A percentile compares a stretch with the other conserved stretches of the same genome.
phyloP scores from a whole-genome alignment of 805 yeast species.

The Grigorovia humatica region DNA sequence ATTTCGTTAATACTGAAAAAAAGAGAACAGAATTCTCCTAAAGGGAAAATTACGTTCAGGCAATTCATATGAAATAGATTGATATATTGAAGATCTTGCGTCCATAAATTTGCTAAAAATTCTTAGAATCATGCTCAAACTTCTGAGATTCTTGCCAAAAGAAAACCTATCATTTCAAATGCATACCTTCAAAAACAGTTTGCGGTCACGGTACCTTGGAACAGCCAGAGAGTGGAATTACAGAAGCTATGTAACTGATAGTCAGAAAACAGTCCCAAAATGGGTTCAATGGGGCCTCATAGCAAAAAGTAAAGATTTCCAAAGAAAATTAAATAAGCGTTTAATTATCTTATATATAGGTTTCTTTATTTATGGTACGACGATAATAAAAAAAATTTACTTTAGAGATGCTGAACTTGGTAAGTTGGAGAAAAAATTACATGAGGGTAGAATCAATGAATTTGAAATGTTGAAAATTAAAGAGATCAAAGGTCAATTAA shows the following conservation, averaged over 20 bases:
- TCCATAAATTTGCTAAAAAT: too few relatives aligned
- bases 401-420: constrained; percentile 53
- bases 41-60: too few relatives aligned
- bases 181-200: too few relatives aligned
- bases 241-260: too few relatives aligned
- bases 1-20: not conserved
- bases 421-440: constrained; percentile 32
- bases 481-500: constrained; percentile 46
- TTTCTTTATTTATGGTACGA: constrained; percentile 48
- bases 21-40: too few relatives aligned
- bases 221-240: too few relatives aligned
- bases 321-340: constrained; percentile 51
- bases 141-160: too few relatives aligned
- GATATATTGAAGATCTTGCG: too few relatives aligned
- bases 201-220: too few relatives aligned
- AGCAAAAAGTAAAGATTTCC: constrained; percentile 45
- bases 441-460: constrained; percentile 34
- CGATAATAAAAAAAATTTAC: constrained; percentile 57
- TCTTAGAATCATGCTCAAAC: too few relatives aligned
- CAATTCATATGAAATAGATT: too few relatives aligned
- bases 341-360: constrained; percentile 50
- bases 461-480: constrained; percentile 55
- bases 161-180: too few relatives aligned
- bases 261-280: not conserved
- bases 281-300: constrained; percentile 43